Evolutionary conservation across 2,329 filamentous ascomycete species (phyloP), one percentile per base, ranked within the genome.

Genomic region (Eurotiales sp.): DNA sequence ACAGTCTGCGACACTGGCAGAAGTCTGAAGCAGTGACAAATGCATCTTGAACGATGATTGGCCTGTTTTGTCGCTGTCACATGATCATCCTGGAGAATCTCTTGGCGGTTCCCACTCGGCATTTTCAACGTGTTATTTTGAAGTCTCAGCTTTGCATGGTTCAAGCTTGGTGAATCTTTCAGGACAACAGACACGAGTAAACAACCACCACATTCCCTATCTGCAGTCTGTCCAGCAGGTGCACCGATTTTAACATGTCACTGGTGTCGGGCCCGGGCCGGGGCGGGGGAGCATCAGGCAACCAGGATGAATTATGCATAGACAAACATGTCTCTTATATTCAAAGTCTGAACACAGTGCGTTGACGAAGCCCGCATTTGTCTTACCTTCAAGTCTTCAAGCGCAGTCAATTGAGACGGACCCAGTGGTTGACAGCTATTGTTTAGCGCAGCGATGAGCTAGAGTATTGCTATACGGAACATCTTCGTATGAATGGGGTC

Each of bases 381-480:
- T 56, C 45, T 45, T 52, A 55, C 52, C 49, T 55, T 50, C 58
- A 56, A n/a, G n/a, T 21, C 55, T 57, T 51, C 34, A 45, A 53
- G 29, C 12, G 21, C 37, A 27, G 55, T 11, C n/a, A 37, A 37
- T 19, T 15, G 11, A 50, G 52, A 55, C 55, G n/a, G 53, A 56
- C 58, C 58, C 15, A 8, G 34, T 47, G 21, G 58, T 65, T 65
- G 63, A 64, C 62, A 55, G 53, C 64, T 64, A n/a, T n/a, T n/a
- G 72, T 74, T 63, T 61, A 87, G 83, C 86, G 87, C 66, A 90
- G 88, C 74, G 90, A 97, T 77, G 89, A 96, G 72, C 85, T 96
- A 61, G 90, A 96, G 70, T 99, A 97, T 76, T 96, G 92, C 87
- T 79, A 97, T 66, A 99, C 93, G 12, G 92, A 99, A 72, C 93